These are phyloP conservation scores for Boletellus emodensis DNA, from an alignment of 768 basidiomycete genomes.

Conservation along the genomic window DNA sequence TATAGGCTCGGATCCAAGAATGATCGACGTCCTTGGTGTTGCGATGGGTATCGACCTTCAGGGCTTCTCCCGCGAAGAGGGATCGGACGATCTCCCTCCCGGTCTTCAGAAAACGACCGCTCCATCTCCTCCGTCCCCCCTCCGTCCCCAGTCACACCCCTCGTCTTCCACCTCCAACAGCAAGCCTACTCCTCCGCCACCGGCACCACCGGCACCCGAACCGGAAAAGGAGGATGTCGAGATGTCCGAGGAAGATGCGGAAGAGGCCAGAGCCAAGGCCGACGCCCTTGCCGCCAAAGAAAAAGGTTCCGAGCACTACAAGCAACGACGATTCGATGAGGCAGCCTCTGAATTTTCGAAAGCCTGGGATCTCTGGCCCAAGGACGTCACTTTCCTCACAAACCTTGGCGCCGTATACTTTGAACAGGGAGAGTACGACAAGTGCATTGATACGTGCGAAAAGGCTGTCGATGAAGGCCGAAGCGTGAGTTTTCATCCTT, in stretches of 20 bases:
- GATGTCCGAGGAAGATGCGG: slow-evolving; percentile 61
- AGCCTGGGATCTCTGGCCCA: slow-evolving; percentile 92
- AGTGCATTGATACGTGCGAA: slow-evolving; percentile 86
- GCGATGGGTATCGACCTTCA: slow-evolving; percentile 92
- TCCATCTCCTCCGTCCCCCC: slow-evolving; percentile 23
- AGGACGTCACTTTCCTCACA: slow-evolving; percentile 91
- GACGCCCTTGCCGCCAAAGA: slow-evolving; percentile 79
- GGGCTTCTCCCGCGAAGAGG: slow-evolving; percentile 80
- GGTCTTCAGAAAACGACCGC: slow-evolving; percentile 38
- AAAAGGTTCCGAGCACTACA: slow-evolving; percentile 77
- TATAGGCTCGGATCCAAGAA: slow-evolving; percentile 71
- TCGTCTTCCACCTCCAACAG: slow-evolving; percentile 41
- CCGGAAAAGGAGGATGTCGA: slow-evolving; percentile 57
- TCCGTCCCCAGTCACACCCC: slow-evolving; percentile 32
- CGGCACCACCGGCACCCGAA: slow-evolving; percentile 37
- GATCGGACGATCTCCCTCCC: slow-evolving; percentile 74
- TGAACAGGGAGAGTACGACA: slow-evolving; percentile 89
- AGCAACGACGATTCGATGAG: slow-evolving; percentile 74
- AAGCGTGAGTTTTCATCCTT: slow-evolving; percentile 40
- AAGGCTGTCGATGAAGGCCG: slow-evolving; percentile 97
- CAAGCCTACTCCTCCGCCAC: slow-evolving; percentile 27
- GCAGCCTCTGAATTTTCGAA: slow-evolving; percentile 74
- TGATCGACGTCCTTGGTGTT: slow-evolving; percentile 91
- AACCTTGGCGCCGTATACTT: slow-evolving; percentile 90
- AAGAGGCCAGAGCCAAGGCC: slow-evolving; percentile 70